phyloP scores from a whole-genome alignment of 371 early-diverging fungal genomes.

The Amoeboaphelidium occidentale region DNA sequence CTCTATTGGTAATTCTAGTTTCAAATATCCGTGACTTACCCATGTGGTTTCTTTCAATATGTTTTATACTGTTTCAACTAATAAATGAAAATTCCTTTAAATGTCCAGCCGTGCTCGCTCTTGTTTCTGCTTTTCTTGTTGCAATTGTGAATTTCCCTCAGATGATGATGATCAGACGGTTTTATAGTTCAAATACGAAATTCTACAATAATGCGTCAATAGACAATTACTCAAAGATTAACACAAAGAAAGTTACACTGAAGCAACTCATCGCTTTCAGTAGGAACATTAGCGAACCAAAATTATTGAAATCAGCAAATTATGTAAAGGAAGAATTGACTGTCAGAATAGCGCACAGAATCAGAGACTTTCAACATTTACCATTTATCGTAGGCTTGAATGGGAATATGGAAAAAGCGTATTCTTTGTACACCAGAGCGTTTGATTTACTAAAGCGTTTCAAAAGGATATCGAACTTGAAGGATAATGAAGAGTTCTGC shows the following conservation, averaged over 20 bases:
- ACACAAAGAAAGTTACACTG: constrained; percentile 58
- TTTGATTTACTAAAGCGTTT: constrained; percentile 48
- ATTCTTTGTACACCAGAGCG: constrained; percentile 66
- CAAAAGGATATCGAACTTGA: constrained; percentile 28
- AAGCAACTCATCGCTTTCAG: constrained; percentile 82
- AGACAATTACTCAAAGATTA: too few relatives aligned
- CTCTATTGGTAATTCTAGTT: too few relatives aligned
- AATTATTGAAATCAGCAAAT: constrained; percentile 56
- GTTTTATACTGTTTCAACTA: too few relatives aligned
- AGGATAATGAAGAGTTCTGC: constrained; percentile 43
- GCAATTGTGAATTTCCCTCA: too few relatives aligned
- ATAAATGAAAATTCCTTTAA: too few relatives aligned
- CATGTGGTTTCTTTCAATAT: too few relatives aligned
- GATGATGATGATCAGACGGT: too few relatives aligned
- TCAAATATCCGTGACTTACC: too few relatives aligned
- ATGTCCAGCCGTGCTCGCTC: too few relatives aligned
- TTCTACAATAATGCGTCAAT: too few relatives aligned
- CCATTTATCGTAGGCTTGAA: constrained; percentile 86
- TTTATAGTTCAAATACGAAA: too few relatives aligned
- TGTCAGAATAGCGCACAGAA: constrained; percentile 69
- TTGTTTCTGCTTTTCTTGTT: too few relatives aligned
- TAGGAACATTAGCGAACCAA: constrained; percentile 51
- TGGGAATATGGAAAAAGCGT: constrained; percentile 60
- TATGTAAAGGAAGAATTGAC: constrained; percentile 74
- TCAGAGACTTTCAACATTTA: constrained; percentile 51